Conservation (phyloP, 257 asterid genomes). For the Nicotiana undulata region DNA sequence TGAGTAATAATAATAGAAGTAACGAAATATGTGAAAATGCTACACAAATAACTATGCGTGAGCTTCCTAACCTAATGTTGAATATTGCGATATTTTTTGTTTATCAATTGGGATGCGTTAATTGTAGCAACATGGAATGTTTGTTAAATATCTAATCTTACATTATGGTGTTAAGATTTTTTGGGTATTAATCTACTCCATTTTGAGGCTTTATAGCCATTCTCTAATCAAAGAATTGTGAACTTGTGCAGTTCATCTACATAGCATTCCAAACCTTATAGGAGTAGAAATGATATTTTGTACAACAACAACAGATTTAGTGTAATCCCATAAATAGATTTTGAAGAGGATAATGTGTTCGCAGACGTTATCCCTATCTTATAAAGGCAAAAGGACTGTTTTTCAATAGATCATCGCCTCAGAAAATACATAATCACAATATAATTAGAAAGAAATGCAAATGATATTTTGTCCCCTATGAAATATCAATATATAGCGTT, state of each 20-base stretch:
- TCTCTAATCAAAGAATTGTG: neutral
- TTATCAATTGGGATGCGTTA: neutral
- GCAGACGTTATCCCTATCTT: no score
- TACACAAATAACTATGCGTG: neutral
- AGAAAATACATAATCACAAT: no score
- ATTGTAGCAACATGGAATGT: neutral
- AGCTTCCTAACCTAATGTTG: neutral
- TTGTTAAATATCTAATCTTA: neutral
- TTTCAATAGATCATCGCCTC: no score
- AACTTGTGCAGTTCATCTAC: neutral
- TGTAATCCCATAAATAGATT: no score
- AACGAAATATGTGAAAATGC: neutral
- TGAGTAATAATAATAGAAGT: no score
- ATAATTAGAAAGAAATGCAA: no score
- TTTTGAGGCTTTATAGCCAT: neutral
- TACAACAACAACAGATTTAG: no score
- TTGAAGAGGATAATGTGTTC: fast-evolving
- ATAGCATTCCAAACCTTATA: neutral
- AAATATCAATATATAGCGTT: neutral
- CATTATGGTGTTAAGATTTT: neutral
- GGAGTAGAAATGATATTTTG: neutral
- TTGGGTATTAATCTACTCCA: neutral
- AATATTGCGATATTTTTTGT: neutral
- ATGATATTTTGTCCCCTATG: neutral
- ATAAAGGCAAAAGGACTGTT: fast-evolving